Conservation (phyloP, 441 rosid species). For the Jatropha podagrica region DNA sequence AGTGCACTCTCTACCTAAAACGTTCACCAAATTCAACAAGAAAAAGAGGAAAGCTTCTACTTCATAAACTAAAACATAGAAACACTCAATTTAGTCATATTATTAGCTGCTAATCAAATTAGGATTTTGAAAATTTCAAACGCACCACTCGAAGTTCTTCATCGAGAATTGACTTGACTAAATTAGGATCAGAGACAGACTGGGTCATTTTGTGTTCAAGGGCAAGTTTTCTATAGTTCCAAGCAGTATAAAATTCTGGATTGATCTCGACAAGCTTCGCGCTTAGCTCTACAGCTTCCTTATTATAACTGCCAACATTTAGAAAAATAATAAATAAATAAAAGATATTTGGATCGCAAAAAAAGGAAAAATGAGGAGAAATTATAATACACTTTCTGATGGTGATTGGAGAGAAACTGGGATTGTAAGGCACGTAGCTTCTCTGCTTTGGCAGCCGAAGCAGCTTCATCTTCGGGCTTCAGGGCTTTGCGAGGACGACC, state of each 20-base stretch:
- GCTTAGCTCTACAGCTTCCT: constrained; percentile 77
- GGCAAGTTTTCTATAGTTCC: constrained; percentile 91
- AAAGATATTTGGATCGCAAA: background rate
- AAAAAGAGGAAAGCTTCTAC: background rate
- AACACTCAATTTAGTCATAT: no score
- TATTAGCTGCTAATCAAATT: no score
- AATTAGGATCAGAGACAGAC: constrained; percentile 41
- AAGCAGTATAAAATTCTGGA: constrained; percentile 82
- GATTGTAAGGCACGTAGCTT: constrained; percentile 67
- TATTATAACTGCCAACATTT: constrained; percentile 51
- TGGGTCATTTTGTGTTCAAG: constrained; percentile 42
- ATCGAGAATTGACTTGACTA: constrained; percentile 52
- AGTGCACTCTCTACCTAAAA: constrained; percentile 76
- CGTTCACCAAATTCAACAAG: background rate
- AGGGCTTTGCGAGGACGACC: constrained; percentile 75
- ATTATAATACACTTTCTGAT: constrained; percentile 44
- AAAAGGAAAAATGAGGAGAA: background rate
- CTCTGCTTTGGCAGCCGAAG: constrained; percentile 62
- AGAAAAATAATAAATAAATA: background rate
- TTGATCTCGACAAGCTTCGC: constrained; percentile 77
- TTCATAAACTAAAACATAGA: no score
- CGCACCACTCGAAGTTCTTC: constrained; percentile 73
- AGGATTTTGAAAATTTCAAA: background rate
- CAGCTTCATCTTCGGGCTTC: constrained; percentile 61
- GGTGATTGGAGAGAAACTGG: constrained; percentile 62